phyloP scores from a whole-genome alignment of 2,329 filamentous ascomycete genomes.

The Arthrobotrys sphaeroides region DNA sequence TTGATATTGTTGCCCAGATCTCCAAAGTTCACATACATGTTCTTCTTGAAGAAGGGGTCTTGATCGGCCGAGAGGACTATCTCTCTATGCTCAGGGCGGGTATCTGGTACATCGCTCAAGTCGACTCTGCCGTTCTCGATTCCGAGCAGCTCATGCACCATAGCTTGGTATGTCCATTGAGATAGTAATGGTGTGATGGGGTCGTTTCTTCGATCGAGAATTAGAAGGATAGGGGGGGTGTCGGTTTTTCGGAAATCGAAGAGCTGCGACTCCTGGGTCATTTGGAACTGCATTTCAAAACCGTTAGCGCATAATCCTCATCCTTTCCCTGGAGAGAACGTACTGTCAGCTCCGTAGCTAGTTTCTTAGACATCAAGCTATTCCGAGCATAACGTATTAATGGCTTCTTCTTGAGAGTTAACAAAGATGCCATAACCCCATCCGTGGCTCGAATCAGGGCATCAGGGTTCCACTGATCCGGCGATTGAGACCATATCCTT shows the following conservation, averaged over 20 bases:
- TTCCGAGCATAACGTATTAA: slow-evolving; percentile 92
- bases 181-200: slow-evolving; percentile 92
- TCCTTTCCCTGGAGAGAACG: neutral
- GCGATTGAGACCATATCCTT: slow-evolving; percentile 79
- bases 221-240: slow-evolving; percentile 88
- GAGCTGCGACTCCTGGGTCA: slow-evolving; percentile 93
- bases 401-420: slow-evolving; percentile 95
- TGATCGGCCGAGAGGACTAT: slow-evolving; percentile 96
- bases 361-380: slow-evolving; percentile 87
- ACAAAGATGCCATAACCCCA: slow-evolving; percentile 80
- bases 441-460: slow-evolving; percentile 86
- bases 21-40: slow-evolving; percentile 78
- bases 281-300: slow-evolving; percentile 73
- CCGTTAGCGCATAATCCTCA: neutral
- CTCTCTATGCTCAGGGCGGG: slow-evolving; percentile 83
- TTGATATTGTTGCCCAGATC: slow-evolving; percentile 76
- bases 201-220: slow-evolving; percentile 91
- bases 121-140: slow-evolving; percentile 96
- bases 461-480: slow-evolving; percentile 91
- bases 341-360: slow-evolving; percentile 80
- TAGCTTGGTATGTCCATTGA: slow-evolving; percentile 99
- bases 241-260: slow-evolving; percentile 97
- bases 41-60: slow-evolving; percentile 94
- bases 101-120: slow-evolving; percentile 81
- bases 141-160: slow-evolving; percentile 95